These are phyloP conservation scores for Podospora appendiculata DNA, from an alignment of 495 filamentous ascomycete species.

Conservation along the genomic window DNA sequence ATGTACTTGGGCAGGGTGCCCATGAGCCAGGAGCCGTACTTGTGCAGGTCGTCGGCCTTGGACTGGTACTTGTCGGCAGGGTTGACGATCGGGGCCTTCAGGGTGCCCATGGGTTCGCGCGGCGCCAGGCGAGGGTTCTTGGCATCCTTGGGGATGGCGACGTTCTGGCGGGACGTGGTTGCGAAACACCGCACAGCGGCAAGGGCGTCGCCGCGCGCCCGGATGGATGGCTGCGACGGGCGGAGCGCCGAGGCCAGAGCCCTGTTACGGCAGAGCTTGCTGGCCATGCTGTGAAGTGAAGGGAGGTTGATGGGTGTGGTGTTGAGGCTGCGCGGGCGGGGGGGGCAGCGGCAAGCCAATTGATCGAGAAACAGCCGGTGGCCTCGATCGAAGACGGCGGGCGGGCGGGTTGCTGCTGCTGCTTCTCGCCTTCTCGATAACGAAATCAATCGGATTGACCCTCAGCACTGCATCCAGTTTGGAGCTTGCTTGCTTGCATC, in stretches of 20 bases:
- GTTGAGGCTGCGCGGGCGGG: too few relatives aligned
- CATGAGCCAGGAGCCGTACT: slow-evolving; percentile 93
- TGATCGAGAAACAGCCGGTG: slow-evolving; percentile 25
- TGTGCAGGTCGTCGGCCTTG: slow-evolving; percentile 77
- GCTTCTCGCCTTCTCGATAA: not conserved
- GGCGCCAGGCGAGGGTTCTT: slow-evolving; percentile 64
- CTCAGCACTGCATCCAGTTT: not conserved
- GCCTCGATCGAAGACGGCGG: slow-evolving; percentile 14
- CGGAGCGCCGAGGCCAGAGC: slow-evolving; percentile 53
- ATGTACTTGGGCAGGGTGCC: slow-evolving; percentile 95
- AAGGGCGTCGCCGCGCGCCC: slow-evolving; percentile 14
- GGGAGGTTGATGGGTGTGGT: too few relatives aligned
- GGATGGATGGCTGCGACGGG: slow-evolving; percentile 37
- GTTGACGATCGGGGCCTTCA: slow-evolving; percentile 78
- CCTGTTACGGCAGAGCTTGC: slow-evolving; percentile 57
- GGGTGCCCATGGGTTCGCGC: slow-evolving; percentile 42
- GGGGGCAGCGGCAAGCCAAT: slow-evolving; percentile 31
- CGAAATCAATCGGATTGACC: not conserved
- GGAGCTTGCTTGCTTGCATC: too few relatives aligned
- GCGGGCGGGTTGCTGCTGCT: not conserved
- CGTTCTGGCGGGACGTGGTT: slow-evolving; percentile 33
- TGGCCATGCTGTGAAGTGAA: slow-evolving; percentile 44
- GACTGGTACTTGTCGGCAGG: slow-evolving; percentile 85
- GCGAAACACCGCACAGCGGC: slow-evolving; percentile 45
- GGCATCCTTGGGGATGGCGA: slow-evolving; percentile 48